These are phyloP conservation scores for Arabidopsis arenosa DNA, from an alignment of 345 rosid genomes.

Conservation along the genomic window DNA sequence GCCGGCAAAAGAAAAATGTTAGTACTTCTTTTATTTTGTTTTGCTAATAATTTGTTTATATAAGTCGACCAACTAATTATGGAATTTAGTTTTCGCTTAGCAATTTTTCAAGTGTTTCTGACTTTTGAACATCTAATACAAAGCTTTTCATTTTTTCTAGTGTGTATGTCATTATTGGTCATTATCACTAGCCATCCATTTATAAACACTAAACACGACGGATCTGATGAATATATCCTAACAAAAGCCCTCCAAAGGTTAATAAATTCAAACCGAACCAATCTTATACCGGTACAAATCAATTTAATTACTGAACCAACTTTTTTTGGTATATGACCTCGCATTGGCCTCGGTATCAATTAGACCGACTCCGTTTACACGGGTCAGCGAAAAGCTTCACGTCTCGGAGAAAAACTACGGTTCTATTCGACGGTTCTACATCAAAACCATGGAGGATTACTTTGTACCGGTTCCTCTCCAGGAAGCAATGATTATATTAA, in stretches of 20 bases:
- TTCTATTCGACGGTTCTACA: constrained; percentile 57
- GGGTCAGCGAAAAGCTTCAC: constrained; percentile 81
- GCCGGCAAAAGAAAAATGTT: not conserved
- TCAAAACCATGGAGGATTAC: constrained; percentile 59
- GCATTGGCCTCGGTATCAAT: constrained; percentile 94
- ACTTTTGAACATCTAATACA: too few species aligned
- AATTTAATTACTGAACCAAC: constrained; percentile 19
- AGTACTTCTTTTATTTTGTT: not conserved
- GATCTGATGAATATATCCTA: too few species aligned
- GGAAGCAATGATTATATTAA: constrained; percentile 55
- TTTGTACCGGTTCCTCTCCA: constrained; percentile 58
- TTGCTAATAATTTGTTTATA: not conserved
- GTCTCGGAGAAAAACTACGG: constrained; percentile 61
- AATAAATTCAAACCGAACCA: not conserved
- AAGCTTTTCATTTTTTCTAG: not conserved
- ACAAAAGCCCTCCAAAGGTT: constrained; percentile 79
- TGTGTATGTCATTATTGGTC: constrained; percentile 4
- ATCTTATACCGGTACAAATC: constrained; percentile 4
- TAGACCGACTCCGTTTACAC: constrained; percentile 93
- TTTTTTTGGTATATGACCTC: constrained; percentile 65
- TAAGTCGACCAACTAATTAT: not conserved
- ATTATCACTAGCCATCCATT: constrained; percentile 4
- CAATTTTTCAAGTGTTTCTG: too few species aligned
- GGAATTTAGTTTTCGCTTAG: not conserved
- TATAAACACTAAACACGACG: not conserved